Base-by-base conservation (phyloP, 805 yeast genomes). In the Pichia occidentalis region DNA sequence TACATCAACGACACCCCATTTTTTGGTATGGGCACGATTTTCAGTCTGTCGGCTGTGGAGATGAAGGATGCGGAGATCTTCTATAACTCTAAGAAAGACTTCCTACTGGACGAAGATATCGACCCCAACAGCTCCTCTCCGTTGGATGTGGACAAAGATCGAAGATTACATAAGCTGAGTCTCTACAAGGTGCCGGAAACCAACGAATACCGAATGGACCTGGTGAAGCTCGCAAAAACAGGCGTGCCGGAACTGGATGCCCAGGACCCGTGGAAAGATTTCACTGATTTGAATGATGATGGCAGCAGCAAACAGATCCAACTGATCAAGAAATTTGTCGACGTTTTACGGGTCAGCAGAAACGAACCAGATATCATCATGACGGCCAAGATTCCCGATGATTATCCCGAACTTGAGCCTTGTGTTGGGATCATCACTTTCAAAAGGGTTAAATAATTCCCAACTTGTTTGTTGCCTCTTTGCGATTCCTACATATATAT, bases 341-440 rank as follows among this genome's bases (percentile, higher is more conserved):
- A 45, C 8, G 10, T 34, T 6, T 32, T 53, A 23, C 32, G 39
- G 20, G 23, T 13, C 5, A 52, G 59, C 37, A 33, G 46, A 13
- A 50, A 53, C 26, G 46, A 50, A n/a, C 59, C 58, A n/a, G 45
- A 44, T 18, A 29, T 54, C 25, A 46, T 52, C 8, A 40, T 44
- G 10, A 26, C 41, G 1, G 47, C 47, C 3, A 45, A 45, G 23
- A 25, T 46, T 2, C 52, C 51, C 1, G 27, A 19, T 3, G 32
- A 21, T 1, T 46, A 26, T 27, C 43, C 52, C 7, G 43, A 38
- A 9, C n/a, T 53, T 1, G 51, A 51, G 16, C 38, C 51, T 6
- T 30, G 47, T 27, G 24, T 46, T 6, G 59, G 59, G 2, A 36
- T 51, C 5, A 27, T 52, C 6, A 29, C 46, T 11, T 54, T 54